phyloP scores from a whole-genome alignment of 2,329 filamentous ascomycete species.

The Fusarium secorum region DNA sequence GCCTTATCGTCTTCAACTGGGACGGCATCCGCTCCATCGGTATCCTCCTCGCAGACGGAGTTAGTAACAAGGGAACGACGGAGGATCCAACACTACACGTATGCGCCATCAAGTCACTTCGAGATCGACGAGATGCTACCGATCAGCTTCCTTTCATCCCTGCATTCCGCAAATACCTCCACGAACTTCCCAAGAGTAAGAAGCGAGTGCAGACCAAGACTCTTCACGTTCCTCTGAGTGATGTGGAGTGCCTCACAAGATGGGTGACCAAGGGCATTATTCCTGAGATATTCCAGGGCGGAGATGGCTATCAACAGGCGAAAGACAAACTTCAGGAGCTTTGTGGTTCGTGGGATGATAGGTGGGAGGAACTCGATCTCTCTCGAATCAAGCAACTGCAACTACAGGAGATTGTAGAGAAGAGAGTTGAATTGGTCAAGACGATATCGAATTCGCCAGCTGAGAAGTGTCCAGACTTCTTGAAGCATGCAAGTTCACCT shows the following conservation, averaged over 20 bases:
- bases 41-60: slow-evolving; percentile 79
- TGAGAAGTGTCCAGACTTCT: slow-evolving; percentile 76
- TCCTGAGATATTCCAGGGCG: slow-evolving; percentile 65
- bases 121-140: slow-evolving; percentile 76
- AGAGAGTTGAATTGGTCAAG: slow-evolving; percentile 69
- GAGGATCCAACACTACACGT: slow-evolving; percentile 76
- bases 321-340: slow-evolving; percentile 74
- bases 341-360: slow-evolving; percentile 76
- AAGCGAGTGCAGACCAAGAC: slow-evolving; percentile 74
- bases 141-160: slow-evolving; percentile 87
- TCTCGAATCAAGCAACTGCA: slow-evolving; percentile 81
- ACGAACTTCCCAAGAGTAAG: slow-evolving; percentile 70
- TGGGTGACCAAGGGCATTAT: slow-evolving; percentile 67
- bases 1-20: slow-evolving; percentile 84
- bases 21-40: slow-evolving; percentile 85
- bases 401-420: slow-evolving; percentile 79
- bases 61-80: slow-evolving; percentile 64
- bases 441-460: slow-evolving; percentile 72
- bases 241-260: slow-evolving; percentile 85
- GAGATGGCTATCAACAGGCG: slow-evolving; percentile 60
- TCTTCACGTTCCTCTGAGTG: slow-evolving; percentile 73
- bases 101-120: slow-evolving; percentile 75
- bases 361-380: slow-evolving; percentile 88
- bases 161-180: slow-evolving; percentile 72
- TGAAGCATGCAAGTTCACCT: slow-evolving; percentile 78